Conservation (phyloP, 139 green algal species). For the Zygnema cylindricum region DNA sequence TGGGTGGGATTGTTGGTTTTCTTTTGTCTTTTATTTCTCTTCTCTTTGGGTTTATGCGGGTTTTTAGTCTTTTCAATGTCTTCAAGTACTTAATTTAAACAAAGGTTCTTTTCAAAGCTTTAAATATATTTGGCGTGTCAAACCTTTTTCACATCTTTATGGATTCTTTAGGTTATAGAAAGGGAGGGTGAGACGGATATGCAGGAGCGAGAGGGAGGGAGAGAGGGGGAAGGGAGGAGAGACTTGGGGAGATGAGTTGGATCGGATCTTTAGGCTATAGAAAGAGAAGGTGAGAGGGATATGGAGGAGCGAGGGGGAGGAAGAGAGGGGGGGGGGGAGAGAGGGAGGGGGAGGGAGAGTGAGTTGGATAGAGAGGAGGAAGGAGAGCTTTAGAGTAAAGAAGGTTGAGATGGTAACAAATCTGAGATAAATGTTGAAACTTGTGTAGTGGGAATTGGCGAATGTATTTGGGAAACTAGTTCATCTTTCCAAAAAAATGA, state of each 20-base stretch:
- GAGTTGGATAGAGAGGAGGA: background rate
- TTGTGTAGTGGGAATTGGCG: too few relatives aligned
- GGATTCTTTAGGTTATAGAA: conserved; percentile 42
- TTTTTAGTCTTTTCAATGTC: conserved; percentile 1
- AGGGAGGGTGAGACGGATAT: background rate
- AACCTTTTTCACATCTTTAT: background rate
- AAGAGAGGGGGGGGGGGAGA: conserved; percentile 11
- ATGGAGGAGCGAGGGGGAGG: background rate
- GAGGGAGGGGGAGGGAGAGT: background rate
- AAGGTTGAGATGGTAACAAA: too few relatives aligned
- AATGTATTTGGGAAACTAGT: too few relatives aligned
- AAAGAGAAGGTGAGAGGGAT: background rate
- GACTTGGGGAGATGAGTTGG: background rate
- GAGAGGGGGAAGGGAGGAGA: background rate
- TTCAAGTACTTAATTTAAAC: conserved; percentile 21
- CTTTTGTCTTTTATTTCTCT: too few relatives aligned
- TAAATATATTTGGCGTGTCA: background rate
- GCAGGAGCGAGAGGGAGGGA: conserved; percentile 8
- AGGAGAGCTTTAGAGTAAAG: background rate
- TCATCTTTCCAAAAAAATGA: too few relatives aligned
- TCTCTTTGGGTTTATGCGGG: too few relatives aligned
- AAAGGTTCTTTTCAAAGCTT: conserved; percentile 34
- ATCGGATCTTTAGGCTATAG: background rate
- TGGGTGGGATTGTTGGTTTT: conserved; percentile 39
- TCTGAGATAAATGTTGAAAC: too few relatives aligned